Percentiles rank a stretch among this genome's conserved stretches.
These are phyloP conservation scores for Phaffia rhodozyma DNA, from an alignment of 1,284 basidiomycete species.

Conservation along the genomic window DNA sequence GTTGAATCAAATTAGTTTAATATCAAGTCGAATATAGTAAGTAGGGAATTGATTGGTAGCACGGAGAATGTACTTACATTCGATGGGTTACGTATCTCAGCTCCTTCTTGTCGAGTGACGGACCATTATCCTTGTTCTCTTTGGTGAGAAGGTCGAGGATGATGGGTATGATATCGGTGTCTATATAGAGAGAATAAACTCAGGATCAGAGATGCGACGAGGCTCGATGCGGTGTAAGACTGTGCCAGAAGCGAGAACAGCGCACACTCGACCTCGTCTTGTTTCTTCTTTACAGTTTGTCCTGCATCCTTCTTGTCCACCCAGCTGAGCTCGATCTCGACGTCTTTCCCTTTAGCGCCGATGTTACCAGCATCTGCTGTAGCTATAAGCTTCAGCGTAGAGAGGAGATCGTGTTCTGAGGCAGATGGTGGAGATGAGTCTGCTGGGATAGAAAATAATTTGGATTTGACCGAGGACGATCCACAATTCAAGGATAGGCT, in stretches of 20 bases:
- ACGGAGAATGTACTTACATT: constrained; percentile 26
- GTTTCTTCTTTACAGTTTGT: constrained; percentile 23
- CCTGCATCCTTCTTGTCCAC: constrained; percentile 11
- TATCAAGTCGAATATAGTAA: background rate
- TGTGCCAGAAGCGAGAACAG: background rate
- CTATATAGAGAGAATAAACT: background rate
- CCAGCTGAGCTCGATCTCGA: constrained; percentile 30
- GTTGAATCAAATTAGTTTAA: background rate
- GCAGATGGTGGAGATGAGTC: background rate
- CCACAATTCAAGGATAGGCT: no score
- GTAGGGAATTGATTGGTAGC: background rate
- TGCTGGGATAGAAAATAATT: constrained; percentile 29
- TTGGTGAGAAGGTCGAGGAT: constrained; percentile 29
- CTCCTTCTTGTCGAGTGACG: constrained; percentile 31
- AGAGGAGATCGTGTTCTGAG: background rate
- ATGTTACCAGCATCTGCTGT: constrained; percentile 31
- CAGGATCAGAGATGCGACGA: background rate
- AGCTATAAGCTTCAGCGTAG: constrained; percentile 22
- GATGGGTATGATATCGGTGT: constrained; percentile 30
- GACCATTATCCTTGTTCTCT: constrained; percentile 24
- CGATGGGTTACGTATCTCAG: constrained; percentile 35
- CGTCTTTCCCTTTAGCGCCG: constrained; percentile 31
- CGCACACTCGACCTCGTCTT: constrained; percentile 32
- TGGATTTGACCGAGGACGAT: constrained; percentile 35
- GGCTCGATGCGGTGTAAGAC: background rate